Base-by-base conservation (phyloP, 768 basidiomycete species). In the Tephrocybe rancida region DNA sequence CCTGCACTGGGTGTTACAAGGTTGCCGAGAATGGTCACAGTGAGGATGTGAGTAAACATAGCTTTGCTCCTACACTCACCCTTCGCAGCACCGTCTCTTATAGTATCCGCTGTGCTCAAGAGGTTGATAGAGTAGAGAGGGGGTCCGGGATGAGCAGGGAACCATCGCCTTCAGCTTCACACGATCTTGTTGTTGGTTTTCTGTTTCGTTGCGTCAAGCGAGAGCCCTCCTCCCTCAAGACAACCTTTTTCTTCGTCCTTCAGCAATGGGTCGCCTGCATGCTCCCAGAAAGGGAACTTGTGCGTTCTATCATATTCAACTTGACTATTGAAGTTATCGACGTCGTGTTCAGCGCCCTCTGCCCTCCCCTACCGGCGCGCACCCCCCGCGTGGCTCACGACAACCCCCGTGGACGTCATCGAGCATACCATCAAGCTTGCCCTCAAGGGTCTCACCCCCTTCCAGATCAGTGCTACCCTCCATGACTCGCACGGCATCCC, bases 251-350 rank as follows among this genome's bases (percentile, higher is more conserved):
- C n/a, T n/a, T n/a, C 52, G 43, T 34, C 44, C 72, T 77, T 58
- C 67, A 71, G 77, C 64, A 78, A 93, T 93, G 91, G 91, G 89
- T 91, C 93, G 95, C 71, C 95, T 97, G 93, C 96, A 98, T 86
- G 95, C 95, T 86, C 94, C 95, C 77, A 93, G 94, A 78, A 98
- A 98, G 93, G 96, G 95, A 84, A 97, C 98, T 83, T 92, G 90
- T 93, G 75, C 66, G 89, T 86, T 53, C 37, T 32, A 13, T n/a
- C n/a, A n/a, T 32, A 13, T 10, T 29, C 6, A 32, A 32, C 13
- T 5, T 43, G 21, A 21, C 41, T 50, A n/a, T 46, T 53, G n/a
- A n/a, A 43, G 18, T 7, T 14, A 49, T 16, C 24, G 42, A 25
- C 27, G 38, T 25, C 10, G 25, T 42, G 18, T 2, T 0, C 48